These are phyloP conservation scores for Metschnikowia koreensis DNA, from an alignment of 805 yeast species.

Conservation along the genomic window DNA sequence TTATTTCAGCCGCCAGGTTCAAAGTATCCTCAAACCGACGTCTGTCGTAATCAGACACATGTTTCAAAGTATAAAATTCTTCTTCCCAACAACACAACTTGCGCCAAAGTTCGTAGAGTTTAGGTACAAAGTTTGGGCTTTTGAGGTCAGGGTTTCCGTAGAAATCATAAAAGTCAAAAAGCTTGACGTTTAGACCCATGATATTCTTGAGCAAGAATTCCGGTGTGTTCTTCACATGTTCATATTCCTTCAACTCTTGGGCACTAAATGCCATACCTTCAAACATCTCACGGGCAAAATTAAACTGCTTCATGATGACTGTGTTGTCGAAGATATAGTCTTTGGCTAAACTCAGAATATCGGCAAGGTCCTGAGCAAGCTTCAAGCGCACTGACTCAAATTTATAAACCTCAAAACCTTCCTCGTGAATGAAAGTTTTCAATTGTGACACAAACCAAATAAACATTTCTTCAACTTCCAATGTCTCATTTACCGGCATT, in stretches of 20 bases:
- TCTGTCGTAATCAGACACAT: background rate
- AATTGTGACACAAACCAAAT: background rate
- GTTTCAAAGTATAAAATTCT: background rate
- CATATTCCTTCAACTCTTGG: background rate
- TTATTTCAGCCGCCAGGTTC: background rate
- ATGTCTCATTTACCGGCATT: background rate
- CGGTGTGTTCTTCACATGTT: background rate
- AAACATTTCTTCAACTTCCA: background rate
- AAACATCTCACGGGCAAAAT: background rate
- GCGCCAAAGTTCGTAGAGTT: background rate
- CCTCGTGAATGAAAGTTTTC: background rate
- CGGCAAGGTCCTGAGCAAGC: background rate
- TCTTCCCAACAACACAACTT: background rate
- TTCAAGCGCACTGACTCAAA: background rate
- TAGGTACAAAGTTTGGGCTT: background rate
- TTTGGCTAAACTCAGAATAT: background rate
- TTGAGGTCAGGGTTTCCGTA: background rate
- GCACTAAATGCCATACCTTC: background rate
- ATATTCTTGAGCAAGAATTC: background rate
- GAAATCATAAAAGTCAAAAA: background rate
- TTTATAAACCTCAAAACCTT: background rate
- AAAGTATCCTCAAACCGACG: background rate
- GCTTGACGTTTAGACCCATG: background rate
- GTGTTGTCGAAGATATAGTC: background rate
- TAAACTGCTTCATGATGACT: background rate